These are phyloP conservation scores for Juncus effusus DNA, from an alignment of 176 grass and related monocot species.

Conservation along the genomic window DNA sequence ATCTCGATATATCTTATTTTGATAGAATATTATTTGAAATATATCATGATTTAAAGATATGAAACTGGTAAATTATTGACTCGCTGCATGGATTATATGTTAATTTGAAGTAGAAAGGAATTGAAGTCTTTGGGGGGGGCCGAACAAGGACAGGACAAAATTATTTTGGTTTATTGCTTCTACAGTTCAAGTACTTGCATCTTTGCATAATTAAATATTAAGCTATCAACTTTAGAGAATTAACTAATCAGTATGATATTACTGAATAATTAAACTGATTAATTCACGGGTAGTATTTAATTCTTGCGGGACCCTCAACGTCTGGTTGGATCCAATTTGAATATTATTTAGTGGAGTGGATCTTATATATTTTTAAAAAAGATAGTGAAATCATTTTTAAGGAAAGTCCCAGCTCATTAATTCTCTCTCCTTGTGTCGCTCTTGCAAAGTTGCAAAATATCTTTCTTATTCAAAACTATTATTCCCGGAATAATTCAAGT, in stretches of 20 bases:
- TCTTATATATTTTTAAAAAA: not conserved
- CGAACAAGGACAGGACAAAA: slow-evolving; percentile 18
- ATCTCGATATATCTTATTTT: too few species aligned
- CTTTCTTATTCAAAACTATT: too few species aligned
- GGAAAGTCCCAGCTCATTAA: too few species aligned
- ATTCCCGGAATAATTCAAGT: too few species aligned
- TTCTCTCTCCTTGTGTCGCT: too few species aligned
- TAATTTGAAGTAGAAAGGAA: too few species aligned
- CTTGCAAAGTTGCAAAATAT: too few species aligned
- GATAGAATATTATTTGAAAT: too few species aligned
- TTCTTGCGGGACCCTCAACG: slow-evolving; percentile 11
- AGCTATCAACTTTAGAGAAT: slow-evolving; percentile 8
- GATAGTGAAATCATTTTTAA: too few species aligned
- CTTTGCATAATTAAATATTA: slow-evolving; percentile 16
- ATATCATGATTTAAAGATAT: too few species aligned
- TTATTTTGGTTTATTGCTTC: slow-evolving; percentile 28
- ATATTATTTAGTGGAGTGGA: slow-evolving; percentile 9
- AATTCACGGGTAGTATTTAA: slow-evolving; percentile 8
- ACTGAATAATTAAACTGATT: slow-evolving; percentile 9
- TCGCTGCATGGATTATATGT: too few species aligned
- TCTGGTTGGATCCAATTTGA: slow-evolving; percentile 20
- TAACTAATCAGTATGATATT: slow-evolving; percentile 14
- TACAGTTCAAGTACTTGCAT: slow-evolving; percentile 17
- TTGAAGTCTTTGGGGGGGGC: not conserved
- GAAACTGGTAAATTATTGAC: too few species aligned